These are phyloP conservation scores for Thraustotheca clavata DNA, from an alignment of 352 stramenopile genomes.

Conservation along the genomic window DNA sequence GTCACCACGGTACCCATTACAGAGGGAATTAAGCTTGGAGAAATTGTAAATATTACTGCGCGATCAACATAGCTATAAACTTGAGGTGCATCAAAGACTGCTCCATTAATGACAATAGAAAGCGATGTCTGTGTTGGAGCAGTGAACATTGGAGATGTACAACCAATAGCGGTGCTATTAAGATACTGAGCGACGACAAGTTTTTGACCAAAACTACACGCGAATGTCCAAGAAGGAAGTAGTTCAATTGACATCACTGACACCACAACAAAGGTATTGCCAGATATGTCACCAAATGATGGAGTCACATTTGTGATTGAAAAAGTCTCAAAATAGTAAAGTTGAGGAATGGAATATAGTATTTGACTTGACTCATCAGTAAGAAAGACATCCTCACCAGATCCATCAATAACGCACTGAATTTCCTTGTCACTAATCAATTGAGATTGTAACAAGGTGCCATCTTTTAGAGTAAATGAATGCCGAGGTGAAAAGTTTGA, in stretches of 20 bases:
- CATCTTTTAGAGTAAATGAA: background rate
- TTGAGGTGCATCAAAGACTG: no score
- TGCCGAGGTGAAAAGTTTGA: background rate
- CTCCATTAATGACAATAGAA: background rate
- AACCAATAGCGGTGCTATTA: background rate
- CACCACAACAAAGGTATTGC: slow-evolving; percentile 3
- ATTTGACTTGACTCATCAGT: background rate
- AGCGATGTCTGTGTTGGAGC: background rate
- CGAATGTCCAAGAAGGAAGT: background rate
- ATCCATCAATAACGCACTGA: background rate
- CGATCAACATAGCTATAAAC: no score
- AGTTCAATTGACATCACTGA: background rate
- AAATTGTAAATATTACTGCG: no score
- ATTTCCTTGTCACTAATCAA: background rate
- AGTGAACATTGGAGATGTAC: background rate
- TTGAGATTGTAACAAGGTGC: background rate
- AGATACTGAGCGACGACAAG: background rate
- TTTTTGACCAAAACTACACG: slow-evolving; percentile 1
- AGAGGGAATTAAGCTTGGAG: no score
- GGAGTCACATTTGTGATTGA: background rate
- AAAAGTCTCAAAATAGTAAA: slow-evolving; percentile 6
- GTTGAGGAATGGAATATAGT: background rate
- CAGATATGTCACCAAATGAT: background rate
- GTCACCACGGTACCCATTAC: no score
- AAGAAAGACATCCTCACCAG: background rate